Evolutionary conservation across 2,329 filamentous ascomycete genomes (phyloP).

Genomic region (Arthrobotrys sinensis): DNA sequence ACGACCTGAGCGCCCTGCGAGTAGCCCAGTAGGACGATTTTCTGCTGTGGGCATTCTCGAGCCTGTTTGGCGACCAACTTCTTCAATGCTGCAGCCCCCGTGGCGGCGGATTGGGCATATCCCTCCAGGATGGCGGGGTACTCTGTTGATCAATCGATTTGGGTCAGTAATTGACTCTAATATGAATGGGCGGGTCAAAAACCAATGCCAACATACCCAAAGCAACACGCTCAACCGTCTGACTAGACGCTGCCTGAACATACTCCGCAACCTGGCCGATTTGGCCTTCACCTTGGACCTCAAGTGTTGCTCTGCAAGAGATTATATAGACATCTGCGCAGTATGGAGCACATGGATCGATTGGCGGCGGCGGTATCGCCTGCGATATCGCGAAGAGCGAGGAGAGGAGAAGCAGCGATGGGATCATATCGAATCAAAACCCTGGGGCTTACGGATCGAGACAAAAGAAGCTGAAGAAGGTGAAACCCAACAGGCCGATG

Average conservation of each 20-base stretch:
- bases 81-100: constrained; percentile 62
- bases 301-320: constrained; percentile 53
- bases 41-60: constrained; percentile 63
- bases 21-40: constrained; percentile 65
- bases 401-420: constrained; percentile 36
- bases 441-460: no score
- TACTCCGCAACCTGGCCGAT: constrained; percentile 54
- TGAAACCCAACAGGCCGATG: neutral
- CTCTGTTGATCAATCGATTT: constrained; percentile 30
- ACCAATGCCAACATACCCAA: constrained; percentile 13
- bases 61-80: constrained; percentile 59
- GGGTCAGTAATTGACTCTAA: constrained; percentile 9
- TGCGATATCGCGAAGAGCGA: constrained; percentile 57
- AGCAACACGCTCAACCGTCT: constrained; percentile 50
- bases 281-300: constrained; percentile 50
- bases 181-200: neutral
- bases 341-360: constrained; percentile 50
- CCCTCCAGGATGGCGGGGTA: constrained; percentile 63
- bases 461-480: neutral
- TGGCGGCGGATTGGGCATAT: constrained; percentile 62
- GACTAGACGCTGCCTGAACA: constrained; percentile 36
- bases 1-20: constrained; percentile 66
- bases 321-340: constrained; percentile 56
- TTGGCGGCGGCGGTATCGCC: constrained; percentile 58
- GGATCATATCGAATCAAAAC: constrained; percentile 28